A percentile compares a stretch with the other conserved stretches of the same genome.
Conservation (phyloP, 2,329 filamentous ascomycete species). For the Atkinsonella hypoxylon region DNA sequence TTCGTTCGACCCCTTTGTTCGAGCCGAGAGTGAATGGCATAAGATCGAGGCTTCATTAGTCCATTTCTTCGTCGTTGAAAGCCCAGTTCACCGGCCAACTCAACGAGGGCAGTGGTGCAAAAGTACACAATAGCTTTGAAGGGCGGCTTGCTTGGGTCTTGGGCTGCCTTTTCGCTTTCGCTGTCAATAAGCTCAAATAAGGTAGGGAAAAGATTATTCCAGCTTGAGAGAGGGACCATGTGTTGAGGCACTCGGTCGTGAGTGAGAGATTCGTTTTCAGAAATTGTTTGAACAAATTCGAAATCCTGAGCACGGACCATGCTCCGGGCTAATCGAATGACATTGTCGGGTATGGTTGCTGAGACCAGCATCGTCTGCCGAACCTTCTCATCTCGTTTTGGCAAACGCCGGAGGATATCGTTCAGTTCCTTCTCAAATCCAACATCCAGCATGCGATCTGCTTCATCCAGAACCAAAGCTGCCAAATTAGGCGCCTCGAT, state of each 20-base stretch:
- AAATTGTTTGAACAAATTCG: constrained; percentile 82
- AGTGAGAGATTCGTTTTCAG: constrained; percentile 69
- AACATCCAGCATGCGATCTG: constrained; percentile 96
- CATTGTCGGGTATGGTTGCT: constrained; percentile 77
- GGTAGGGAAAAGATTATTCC: constrained; percentile 66
- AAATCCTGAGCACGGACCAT: constrained; percentile 72
- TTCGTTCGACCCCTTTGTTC: constrained; percentile 56
- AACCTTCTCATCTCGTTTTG: constrained; percentile 46
- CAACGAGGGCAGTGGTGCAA: constrained; percentile 63
- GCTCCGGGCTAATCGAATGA: constrained; percentile 64
- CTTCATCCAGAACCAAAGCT: constrained; percentile 91
- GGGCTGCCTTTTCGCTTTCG: constrained; percentile 34
- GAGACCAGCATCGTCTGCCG: constrained; percentile 94
- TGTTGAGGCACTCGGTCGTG: constrained; percentile 78
- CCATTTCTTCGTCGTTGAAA: constrained; percentile 28
- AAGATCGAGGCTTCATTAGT: constrained; percentile 23
- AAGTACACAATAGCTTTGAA: constrained; percentile 98
- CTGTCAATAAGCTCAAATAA: constrained; percentile 64
- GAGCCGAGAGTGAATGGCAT: constrained; percentile 70
- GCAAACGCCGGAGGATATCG: constrained; percentile 50
- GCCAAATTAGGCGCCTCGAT: constrained; percentile 71
- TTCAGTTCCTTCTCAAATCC: constrained; percentile 60
- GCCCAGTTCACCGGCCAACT: constrained; percentile 46
- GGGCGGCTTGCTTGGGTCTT: constrained; percentile 34
- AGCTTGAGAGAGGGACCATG: constrained; percentile 51